Evolutionary conservation across 2,329 filamentous ascomycete species (phyloP), one percentile per base, ranked within the genome.

Genomic region (Phoma sp.): DNA sequence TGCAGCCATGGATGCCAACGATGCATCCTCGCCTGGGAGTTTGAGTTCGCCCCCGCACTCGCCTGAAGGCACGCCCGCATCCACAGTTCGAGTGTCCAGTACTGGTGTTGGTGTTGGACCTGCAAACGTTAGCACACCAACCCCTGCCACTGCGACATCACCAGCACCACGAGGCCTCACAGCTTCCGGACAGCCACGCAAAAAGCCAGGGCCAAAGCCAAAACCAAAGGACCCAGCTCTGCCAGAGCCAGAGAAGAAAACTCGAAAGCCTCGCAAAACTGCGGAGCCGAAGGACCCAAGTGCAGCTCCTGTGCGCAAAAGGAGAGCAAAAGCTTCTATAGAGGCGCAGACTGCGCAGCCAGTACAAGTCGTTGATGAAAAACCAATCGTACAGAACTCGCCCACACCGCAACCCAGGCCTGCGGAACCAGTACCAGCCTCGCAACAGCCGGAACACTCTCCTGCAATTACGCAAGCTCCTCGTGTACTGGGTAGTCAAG

Each of bases 221-320:
- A 76, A 77, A 51, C 48, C 66, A 32, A 74, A 71, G 60, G 73
- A 75, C 41, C 55, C 68, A 59, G 72, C 49, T 68, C 69, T 50
- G 58, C 72, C 65, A 46, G 74, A 73, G 37, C 61, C 64, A 33
- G 76, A 78, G 60, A 79, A 77, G 46, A 78, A 78, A 57, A 69
- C 75, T 3, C 76, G 77, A 61, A 80, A 79, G 63, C 67, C 78
- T 33, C 74, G 80, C 53, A 81, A 80, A 64, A 71, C 77, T 17
- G 69, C 72, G 25, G 76, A 78, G 51, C 74, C 77, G 43, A 67
- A 89, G 82, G 68, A 84, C 78, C 57, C 81, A 76, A 71, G 64
- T 68, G 69, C 74, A 3, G 72, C 76, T 29, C 67, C 72, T 40
- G 73, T 81, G 55, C 82, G 84, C 63, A 86, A 81, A 74, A 78